phyloP scores from a whole-genome alignment of 257 asterid genomes.

The Marsdenia floribunda region DNA sequence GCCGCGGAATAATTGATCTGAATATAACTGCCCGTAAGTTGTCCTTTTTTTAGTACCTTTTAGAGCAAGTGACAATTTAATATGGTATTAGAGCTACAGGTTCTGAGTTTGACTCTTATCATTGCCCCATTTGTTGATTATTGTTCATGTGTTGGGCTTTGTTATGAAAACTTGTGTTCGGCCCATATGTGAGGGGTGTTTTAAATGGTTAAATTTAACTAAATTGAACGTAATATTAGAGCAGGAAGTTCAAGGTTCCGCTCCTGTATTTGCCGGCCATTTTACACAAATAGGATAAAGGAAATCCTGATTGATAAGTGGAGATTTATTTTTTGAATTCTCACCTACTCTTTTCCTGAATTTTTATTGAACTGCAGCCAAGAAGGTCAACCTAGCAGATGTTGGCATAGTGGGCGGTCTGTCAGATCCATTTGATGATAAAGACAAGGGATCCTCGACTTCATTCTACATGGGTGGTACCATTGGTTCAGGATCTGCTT shows the following conservation, averaged over 20 bases:
- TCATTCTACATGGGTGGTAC: conserved; percentile 54
- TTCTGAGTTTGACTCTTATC: no score
- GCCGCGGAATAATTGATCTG: conserved; percentile 89
- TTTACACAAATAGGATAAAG: no score
- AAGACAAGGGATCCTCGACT: conserved; percentile 52
- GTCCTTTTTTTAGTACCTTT: not conserved
- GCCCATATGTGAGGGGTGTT: no score
- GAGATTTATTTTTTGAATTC: not conserved
- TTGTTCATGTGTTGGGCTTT: no score
- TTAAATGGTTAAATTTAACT: no score
- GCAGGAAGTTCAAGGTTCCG: no score
- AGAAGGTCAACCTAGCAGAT: conserved; percentile 75
- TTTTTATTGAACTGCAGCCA: conserved; percentile 46
- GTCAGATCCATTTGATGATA: conserved; percentile 52
- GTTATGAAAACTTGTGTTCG: no score
- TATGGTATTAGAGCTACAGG: no score
- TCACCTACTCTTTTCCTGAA: conserved; percentile 1
- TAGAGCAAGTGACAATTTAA: no score
- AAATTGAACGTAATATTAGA: no score
- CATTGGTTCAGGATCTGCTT: conserved; percentile 60
- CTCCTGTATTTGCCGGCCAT: no score
- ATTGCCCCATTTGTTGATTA: no score
- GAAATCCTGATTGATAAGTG: not conserved
- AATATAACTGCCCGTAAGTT: conserved; percentile 87
- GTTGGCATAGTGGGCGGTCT: conserved; percentile 75